phyloP scores from a whole-genome alignment of 2,329 filamentous ascomycete species.

The Chaetomiaceae sp. region DNA sequence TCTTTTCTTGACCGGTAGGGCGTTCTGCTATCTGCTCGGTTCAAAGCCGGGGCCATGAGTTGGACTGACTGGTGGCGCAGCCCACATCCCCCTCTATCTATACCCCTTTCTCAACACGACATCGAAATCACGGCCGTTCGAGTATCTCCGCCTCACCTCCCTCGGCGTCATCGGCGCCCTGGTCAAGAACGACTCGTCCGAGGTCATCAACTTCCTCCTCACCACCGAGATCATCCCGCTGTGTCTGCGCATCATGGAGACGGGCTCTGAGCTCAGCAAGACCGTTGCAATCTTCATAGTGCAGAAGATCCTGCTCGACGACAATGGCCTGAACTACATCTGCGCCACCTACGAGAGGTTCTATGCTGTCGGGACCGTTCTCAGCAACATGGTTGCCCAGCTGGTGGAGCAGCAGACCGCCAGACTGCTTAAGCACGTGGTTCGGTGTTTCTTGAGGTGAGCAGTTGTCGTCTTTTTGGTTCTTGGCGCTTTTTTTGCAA shows the following conservation, averaged over 20 bases:
- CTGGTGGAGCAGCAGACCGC: slow-evolving; percentile 97
- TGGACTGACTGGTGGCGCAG: slow-evolving; percentile 45
- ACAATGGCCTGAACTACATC: slow-evolving; percentile 95
- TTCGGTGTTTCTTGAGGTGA: slow-evolving; percentile 91
- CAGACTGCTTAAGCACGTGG: slow-evolving; percentile 91
- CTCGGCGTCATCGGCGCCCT: slow-evolving; percentile 94
- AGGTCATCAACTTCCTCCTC: slow-evolving; percentile 97
- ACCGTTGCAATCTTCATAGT: slow-evolving; percentile 99
- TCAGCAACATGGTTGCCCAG: slow-evolving; percentile 98
- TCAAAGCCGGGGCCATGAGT: not conserved
- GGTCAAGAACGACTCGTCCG: slow-evolving; percentile 97
- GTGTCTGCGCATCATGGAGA: slow-evolving; percentile 98
- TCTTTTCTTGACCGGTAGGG: slow-evolving; percentile 81
- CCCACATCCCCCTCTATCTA: slow-evolving; percentile 94
- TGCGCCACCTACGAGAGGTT: slow-evolving; percentile 98
- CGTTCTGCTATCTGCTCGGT: not conserved
- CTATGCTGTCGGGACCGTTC: slow-evolving; percentile 93
- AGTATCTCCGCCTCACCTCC: slow-evolving; percentile 92
- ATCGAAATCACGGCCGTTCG: slow-evolving; percentile 94
- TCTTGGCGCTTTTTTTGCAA: not conserved
- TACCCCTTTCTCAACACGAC: slow-evolving; percentile 99
- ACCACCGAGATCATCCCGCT: slow-evolving; percentile 98
- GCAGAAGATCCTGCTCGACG: slow-evolving; percentile 95
- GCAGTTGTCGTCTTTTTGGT: slow-evolving; percentile 28
- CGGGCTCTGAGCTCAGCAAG: slow-evolving; percentile 95